Percentiles rank a stretch among this genome's conserved stretches.
Conservation (phyloP, 169 alveolate genomes). For the Nephromyces sp. region DNA sequence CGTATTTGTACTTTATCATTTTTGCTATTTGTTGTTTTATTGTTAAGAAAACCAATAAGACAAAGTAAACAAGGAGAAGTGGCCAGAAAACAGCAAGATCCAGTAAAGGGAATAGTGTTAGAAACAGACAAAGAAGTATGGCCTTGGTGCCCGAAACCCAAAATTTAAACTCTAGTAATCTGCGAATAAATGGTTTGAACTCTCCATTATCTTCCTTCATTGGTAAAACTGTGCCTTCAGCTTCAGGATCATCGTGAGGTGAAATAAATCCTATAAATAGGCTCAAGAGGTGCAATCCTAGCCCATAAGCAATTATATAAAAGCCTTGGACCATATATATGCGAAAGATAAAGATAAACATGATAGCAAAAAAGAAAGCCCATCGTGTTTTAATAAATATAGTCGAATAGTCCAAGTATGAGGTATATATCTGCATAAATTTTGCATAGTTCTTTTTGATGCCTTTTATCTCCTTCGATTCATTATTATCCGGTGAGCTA, state of each 20-base stretch:
- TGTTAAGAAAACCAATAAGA: conserved; percentile 59
- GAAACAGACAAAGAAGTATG: conserved; percentile 33
- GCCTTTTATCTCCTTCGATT: no score
- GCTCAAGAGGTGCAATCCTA: conserved; percentile 62
- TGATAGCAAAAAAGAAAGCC: conserved; percentile 28
- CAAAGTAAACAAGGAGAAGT: conserved; percentile 60
- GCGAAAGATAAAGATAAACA: conserved; percentile 35
- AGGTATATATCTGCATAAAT: no score
- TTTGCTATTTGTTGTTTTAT: conserved; percentile 64
- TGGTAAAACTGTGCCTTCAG: conserved; percentile 66
- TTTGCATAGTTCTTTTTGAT: no score
- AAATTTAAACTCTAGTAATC: conserved; percentile 63
- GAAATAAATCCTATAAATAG: conserved; percentile 67
- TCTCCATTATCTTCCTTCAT: conserved; percentile 45
- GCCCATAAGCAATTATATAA: conserved; percentile 66
- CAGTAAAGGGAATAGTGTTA: conserved; percentile 49
- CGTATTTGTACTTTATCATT: conserved; percentile 54
- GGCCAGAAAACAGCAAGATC: conserved; percentile 80
- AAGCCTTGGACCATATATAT: conserved; percentile 47
- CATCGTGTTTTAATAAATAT: conserved; percentile 52
- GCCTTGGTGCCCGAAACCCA: conserved; percentile 58
- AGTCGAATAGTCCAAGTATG: conserved; percentile 46
- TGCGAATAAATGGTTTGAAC: conserved; percentile 66
- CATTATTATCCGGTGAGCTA: no score
- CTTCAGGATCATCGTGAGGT: conserved; percentile 70